Conservation (phyloP, 169 alveolate species). For the Sarcocystis neurona region DNA sequence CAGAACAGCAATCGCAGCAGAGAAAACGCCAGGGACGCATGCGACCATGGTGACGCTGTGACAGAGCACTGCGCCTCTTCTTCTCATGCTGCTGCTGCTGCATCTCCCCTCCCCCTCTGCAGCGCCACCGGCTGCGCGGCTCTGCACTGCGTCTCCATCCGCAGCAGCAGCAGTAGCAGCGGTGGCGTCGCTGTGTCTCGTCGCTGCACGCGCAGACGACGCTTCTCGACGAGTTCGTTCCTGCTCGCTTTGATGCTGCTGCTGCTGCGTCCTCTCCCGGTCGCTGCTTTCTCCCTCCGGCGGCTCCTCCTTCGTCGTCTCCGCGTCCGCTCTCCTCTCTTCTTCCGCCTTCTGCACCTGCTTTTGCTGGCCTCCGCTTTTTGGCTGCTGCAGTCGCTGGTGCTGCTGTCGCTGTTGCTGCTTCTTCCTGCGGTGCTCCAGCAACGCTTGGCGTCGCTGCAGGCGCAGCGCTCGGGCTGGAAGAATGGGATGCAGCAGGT, state of each 20-base stretch:
- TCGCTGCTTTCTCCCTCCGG: not conserved
- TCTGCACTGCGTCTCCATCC: not conserved
- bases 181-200: not conserved
- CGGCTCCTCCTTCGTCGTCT: not conserved
- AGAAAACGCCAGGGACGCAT: slow-evolving; percentile 36
- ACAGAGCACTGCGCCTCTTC: slow-evolving; percentile 37
- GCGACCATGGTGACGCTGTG: slow-evolving; percentile 30
- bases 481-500: slow-evolving; percentile 7
- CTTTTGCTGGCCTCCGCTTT: not conserved
- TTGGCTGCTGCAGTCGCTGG: not conserved
- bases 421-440: slow-evolving; percentile 5
- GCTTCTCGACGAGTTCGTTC: not conserved
- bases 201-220: not conserved
- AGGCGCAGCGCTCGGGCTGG: not conserved
- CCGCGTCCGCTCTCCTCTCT: not conserved
- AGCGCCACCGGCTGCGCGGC: not conserved
- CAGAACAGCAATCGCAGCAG: slow-evolving; percentile 24
- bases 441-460: not conserved
- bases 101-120: slow-evolving; percentile 4
- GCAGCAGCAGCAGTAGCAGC: not conserved
- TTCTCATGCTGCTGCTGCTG: not conserved
- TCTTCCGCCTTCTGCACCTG: not conserved
- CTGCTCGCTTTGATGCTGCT: too few relatives aligned
- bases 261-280: not conserved
- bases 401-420: not conserved